Conservation (phyloP, 139 green algal genomes). For the Marvania coccoides region DNA sequence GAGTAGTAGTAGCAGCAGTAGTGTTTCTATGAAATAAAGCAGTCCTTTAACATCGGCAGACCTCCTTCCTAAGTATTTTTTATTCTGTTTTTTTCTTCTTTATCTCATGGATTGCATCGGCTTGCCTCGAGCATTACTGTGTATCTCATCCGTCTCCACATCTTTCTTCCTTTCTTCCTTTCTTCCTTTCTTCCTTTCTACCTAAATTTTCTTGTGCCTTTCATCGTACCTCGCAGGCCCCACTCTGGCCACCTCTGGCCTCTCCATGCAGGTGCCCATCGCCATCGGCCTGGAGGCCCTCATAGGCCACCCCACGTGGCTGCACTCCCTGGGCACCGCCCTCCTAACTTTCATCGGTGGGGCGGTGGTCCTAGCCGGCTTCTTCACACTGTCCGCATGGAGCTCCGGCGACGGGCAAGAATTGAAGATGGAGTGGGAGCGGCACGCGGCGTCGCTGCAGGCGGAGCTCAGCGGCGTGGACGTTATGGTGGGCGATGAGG, state of each 20-base stretch:
- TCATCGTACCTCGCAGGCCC: conserved; percentile 39
- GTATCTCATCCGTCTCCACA: background rate
- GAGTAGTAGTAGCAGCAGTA: too few species aligned
- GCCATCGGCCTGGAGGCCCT: conserved; percentile 29
- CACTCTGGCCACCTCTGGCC: conserved; percentile 78
- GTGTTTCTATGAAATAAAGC: too few species aligned
- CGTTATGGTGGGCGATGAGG: background rate
- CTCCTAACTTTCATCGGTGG: conserved; percentile 52
- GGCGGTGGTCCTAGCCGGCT: conserved; percentile 54
- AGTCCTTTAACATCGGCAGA: too few species aligned
- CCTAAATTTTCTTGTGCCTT: background rate
- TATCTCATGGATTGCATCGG: too few species aligned
- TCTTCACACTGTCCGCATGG: conserved; percentile 43
- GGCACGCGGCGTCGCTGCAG: background rate
- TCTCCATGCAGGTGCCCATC: conserved; percentile 75
- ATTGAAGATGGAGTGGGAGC: background rate
- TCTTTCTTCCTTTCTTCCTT: background rate
- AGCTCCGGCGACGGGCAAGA: background rate
- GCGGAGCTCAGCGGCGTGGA: background rate
- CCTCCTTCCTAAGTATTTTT: too few species aligned
- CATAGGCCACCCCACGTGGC: conserved; percentile 40
- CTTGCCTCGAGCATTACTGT: too few species aligned
- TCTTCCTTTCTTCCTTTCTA: background rate
- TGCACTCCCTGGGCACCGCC: conserved; percentile 12
- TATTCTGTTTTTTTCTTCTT: too few species aligned